Conservation (phyloP, 176 grass and related monocot genomes). For the Panicum miliaceum region DNA sequence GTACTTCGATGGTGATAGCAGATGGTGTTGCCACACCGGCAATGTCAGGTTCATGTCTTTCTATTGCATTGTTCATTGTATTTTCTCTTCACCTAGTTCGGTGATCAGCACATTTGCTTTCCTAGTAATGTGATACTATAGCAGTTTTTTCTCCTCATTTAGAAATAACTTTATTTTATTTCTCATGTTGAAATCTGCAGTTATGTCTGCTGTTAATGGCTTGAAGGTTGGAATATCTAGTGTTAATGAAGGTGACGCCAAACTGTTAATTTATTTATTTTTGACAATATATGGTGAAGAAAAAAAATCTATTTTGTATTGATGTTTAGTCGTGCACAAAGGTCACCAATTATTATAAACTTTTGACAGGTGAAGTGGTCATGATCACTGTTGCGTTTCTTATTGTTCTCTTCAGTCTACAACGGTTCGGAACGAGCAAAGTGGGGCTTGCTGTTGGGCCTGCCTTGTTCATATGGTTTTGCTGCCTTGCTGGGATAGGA, state of each 20-base stretch:
- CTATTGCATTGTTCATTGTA: conserved; percentile 29
- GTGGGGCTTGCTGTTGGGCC: conserved; percentile 85
- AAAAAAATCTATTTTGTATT: conserved; percentile 17
- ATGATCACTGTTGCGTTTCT: conserved; percentile 90
- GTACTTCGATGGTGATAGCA: conserved; percentile 92
- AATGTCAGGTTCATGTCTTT: conserved; percentile 83
- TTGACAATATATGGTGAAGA: conserved; percentile 5
- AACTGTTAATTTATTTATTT: conserved; percentile 24
- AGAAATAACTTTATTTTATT: conserved; percentile 43
- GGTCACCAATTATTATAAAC: conserved; percentile 25
- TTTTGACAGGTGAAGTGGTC: conserved; percentile 88
- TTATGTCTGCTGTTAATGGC: conserved; percentile 99
- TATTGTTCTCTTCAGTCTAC: conserved; percentile 86
- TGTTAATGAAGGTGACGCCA: conserved; percentile 77
- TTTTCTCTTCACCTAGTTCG: conserved; percentile 39
- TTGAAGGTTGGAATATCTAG: conserved; percentile 92
- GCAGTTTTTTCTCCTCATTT: conserved; percentile 21
- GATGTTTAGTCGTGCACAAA: not conserved
- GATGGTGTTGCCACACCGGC: conserved; percentile 92
- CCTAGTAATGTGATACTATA: not conserved
- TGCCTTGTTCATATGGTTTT: conserved; percentile 96
- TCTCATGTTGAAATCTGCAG: conserved; percentile 60
- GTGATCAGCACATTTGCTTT: conserved; percentile 34
- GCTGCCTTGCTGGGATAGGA: conserved; percentile 83
- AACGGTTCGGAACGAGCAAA: conserved; percentile 95